Evolutionary conservation across 495 filamentous ascomycete species (phyloP).

Genomic region (Hypoxylon fragiforme): DNA sequence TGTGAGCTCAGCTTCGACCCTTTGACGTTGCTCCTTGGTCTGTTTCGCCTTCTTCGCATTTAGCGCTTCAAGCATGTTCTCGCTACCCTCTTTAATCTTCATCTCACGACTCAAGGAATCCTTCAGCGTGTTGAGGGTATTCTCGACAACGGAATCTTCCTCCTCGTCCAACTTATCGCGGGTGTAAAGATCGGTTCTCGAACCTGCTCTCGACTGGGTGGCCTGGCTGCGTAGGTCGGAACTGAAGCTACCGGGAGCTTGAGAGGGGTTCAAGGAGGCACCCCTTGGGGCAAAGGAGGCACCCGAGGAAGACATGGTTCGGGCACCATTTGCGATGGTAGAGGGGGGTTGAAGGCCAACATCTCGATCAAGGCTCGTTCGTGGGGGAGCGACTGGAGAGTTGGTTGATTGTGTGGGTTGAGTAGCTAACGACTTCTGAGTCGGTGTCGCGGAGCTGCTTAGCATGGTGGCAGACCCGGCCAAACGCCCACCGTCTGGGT

Average conservation of each 20-base stretch:
- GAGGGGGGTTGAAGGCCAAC: slow-evolving; percentile 55
- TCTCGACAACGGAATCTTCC: slow-evolving; percentile 64
- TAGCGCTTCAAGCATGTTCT: slow-evolving; percentile 94
- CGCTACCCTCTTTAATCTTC: slow-evolving; percentile 96
- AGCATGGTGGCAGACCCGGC: slow-evolving; percentile 61
- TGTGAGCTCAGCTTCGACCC: slow-evolving; percentile 88
- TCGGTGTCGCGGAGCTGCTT: slow-evolving; percentile 69
- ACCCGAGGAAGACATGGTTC: slow-evolving; percentile 62
- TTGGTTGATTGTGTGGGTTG: slow-evolving; percentile 51
- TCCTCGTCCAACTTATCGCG: slow-evolving; percentile 68
- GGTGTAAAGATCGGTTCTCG: slow-evolving; percentile 65
- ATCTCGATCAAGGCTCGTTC: slow-evolving; percentile 57
- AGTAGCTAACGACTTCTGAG: slow-evolving; percentile 66
- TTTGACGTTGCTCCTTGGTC: slow-evolving; percentile 82
- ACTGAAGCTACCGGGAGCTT: slow-evolving; percentile 89
- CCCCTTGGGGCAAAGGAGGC: slow-evolving; percentile 65
- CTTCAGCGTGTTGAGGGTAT: slow-evolving; percentile 70
- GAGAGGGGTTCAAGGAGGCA: slow-evolving; percentile 65
- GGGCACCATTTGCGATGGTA: slow-evolving; percentile 45
- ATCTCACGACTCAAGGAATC: slow-evolving; percentile 89
- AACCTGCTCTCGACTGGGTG: slow-evolving; percentile 66
- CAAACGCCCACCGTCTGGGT: slow-evolving; percentile 51
- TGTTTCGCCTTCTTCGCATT: slow-evolving; percentile 96
- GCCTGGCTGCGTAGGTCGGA: slow-evolving; percentile 80
- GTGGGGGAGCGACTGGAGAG: slow-evolving; percentile 34